Evolutionary conservation across 1,284 basidiomycete species (phyloP).

Genomic region (Pseudozyma hubeiensis): DNA sequence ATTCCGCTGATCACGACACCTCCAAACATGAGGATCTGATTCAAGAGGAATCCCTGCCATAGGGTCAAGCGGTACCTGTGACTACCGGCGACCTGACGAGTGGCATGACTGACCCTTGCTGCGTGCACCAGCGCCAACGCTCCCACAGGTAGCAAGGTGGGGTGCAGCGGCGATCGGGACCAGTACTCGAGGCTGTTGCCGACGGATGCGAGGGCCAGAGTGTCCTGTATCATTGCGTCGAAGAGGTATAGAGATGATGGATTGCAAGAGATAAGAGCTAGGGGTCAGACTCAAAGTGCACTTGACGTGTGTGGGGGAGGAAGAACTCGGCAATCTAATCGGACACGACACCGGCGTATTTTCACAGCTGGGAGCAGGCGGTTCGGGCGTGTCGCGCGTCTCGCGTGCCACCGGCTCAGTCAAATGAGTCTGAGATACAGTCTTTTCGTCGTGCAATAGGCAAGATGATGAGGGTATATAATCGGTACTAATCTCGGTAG

Average conservation of each 20-base stretch:
- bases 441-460: not conserved
- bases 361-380: not conserved
- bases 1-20: conserved; percentile 32
- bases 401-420: not conserved
- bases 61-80: conserved; percentile 27
- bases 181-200: conserved; percentile 21
- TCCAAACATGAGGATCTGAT: conserved; percentile 60
- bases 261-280: not conserved
- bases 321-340: conserved; percentile 18
- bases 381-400: conserved; percentile 19
- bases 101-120: conserved; percentile 55
- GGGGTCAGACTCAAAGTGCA: not conserved
- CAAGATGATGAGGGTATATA: not conserved
- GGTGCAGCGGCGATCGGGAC: conserved; percentile 26
- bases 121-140: conserved; percentile 45
- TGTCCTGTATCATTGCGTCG: conserved; percentile 8
- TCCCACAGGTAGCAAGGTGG: conserved; percentile 41
- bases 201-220: conserved; percentile 11
- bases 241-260: not conserved
- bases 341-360: conserved; percentile 2
- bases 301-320: conserved; percentile 4
- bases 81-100: conserved; percentile 50
- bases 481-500: too few relatives aligned
- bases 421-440: not conserved
- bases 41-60: conserved; percentile 54